phyloP scores from a whole-genome alignment of 148 eudicot species.

The Camellia japonica region DNA sequence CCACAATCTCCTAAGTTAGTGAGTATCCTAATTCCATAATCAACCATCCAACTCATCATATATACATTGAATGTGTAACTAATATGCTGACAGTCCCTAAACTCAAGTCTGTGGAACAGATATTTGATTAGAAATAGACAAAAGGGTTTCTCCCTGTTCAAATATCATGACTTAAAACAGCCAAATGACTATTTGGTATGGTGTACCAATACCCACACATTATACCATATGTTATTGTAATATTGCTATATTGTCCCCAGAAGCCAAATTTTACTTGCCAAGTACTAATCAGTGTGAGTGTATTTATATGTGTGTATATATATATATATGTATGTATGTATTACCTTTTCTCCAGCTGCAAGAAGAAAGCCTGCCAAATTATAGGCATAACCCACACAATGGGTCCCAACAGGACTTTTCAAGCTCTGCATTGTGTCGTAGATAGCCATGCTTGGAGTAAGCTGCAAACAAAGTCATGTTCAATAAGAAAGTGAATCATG shows the following conservation, averaged over 20 bases:
- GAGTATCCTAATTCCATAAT: not conserved
- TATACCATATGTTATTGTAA: not conserved
- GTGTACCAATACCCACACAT: not conserved
- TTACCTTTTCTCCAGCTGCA: constrained; percentile 88
- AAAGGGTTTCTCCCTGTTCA: not conserved
- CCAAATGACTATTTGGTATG: not conserved
- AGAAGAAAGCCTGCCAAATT: constrained; percentile 80
- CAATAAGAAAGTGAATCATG: not conserved
- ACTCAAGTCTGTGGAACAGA: not conserved
- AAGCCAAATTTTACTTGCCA: not conserved
- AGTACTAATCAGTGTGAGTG: not conserved
- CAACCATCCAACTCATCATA: not conserved
- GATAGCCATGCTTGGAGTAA: constrained; percentile 75
- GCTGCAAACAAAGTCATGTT: constrained; percentile 46
- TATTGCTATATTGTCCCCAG: not conserved
- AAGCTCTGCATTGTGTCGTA: constrained; percentile 90
- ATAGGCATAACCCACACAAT: constrained; percentile 71
- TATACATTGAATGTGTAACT: not conserved
- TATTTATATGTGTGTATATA: too few species aligned
- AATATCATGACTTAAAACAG: not conserved
- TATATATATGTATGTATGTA: not conserved
- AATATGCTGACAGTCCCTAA: not conserved
- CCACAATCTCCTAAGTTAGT: not conserved
- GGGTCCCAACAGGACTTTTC: constrained; percentile 72
- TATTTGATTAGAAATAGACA: constrained; percentile 3